These are phyloP conservation scores for Leccinum longicurvipes DNA, from an alignment of 768 basidiomycete genomes.

Conservation along the genomic window DNA sequence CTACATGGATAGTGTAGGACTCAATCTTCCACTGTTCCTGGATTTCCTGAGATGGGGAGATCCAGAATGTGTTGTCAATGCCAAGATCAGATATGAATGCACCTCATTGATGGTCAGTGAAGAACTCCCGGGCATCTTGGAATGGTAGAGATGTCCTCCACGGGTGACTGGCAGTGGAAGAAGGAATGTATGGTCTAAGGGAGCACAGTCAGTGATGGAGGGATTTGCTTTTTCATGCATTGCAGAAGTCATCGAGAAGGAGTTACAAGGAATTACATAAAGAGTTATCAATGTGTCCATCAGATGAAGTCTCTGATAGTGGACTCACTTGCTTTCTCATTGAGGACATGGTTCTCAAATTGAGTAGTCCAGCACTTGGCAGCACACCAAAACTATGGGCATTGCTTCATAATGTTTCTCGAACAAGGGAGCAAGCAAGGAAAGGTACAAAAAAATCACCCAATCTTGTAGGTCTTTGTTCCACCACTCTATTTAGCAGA, in stretches of 20 bases:
- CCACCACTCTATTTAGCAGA: neutral
- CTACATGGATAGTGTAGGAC: neutral
- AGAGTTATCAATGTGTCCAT: neutral
- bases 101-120: neutral
- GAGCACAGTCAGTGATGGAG: neutral
- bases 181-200: neutral
- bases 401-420: neutral
- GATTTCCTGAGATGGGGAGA: neutral
- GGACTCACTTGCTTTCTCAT: neutral
- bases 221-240: neutral
- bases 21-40: neutral
- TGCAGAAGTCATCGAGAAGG: neutral
- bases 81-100: neutral
- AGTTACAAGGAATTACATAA: neutral
- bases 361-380: neutral
- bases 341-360: neutral
- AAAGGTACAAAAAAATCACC: neutral
- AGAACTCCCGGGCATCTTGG: neutral
- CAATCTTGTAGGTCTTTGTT: neutral
- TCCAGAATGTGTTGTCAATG: neutral
- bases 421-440: neutral
- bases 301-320: neutral
- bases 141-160: neutral
- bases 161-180: neutral
- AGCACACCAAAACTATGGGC: neutral